Evolutionary conservation across 768 basidiomycete genomes (phyloP), one percentile per base, ranked within the genome.

Genomic region (Agaricus sinodeliciosus): DNA sequence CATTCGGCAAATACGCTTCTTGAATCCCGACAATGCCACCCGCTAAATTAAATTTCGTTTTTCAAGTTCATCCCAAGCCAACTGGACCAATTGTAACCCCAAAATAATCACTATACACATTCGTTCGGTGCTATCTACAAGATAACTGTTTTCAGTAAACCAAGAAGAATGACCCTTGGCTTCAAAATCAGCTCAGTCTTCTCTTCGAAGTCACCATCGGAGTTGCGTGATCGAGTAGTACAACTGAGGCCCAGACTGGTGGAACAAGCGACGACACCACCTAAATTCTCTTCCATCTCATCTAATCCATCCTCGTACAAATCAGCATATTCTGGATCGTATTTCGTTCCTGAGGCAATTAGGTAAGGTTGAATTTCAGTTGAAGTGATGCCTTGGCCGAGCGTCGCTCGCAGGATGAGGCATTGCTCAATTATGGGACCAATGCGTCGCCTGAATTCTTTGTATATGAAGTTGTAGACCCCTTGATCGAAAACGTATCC

Each of bases 301-400:
- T 66, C 65, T 8, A 11, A 7, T 3, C 59, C 62, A 34, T 66
- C 65, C 3, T 60, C 62, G 7, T 31, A 31, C n/a, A 67, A 61
- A 15, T 64, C 63, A 62, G 65, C 64, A 26, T 18, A 26, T 6
- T 16, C 37, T 0, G 57, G 26, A 15, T 58, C 48, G 47, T 62
- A 66, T 5, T n/a, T 9, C 0, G 42, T 19, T 9, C 57, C 57
- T 1, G 57, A 47, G 1, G 39, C 22, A 25, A 63, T 25, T 0
- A 50, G 9, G 65, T 61, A 44, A 59, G 63, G 43, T 43, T 43
- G 9, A 40, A 56, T 45, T 42, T 69, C 61, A 28, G 58, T 55
- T 15, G 65, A 64, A 39, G 62, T 65, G 37, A 67, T 57, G 16
- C 62, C 64, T 45, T 65, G 63, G 5, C 64, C 63, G 13, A 69